phyloP scores from a whole-genome alignment of 169 alveolate genomes.

The Plasmodium relictum region DNA sequence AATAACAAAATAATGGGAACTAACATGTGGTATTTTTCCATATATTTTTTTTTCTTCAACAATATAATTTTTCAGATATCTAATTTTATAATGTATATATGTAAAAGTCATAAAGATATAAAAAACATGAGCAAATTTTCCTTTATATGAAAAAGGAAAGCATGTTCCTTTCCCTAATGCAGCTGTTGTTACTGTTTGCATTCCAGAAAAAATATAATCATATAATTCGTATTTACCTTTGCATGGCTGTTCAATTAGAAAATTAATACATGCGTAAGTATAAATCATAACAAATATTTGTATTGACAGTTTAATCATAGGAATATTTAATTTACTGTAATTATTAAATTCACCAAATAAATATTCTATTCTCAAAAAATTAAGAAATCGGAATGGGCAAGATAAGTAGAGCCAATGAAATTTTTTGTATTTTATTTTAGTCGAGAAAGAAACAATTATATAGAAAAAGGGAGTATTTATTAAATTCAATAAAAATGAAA shows the following conservation, averaged over 20 bases:
- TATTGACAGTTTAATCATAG: constrained; percentile 29
- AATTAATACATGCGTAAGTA: constrained; percentile 69
- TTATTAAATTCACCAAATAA: constrained; percentile 33
- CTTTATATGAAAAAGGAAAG: constrained; percentile 41
- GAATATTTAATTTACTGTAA: constrained; percentile 46
- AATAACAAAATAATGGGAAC: constrained; percentile 64
- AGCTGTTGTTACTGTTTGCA: constrained; percentile 76
- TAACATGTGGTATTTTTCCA: constrained; percentile 63
- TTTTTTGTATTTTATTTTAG: constrained; percentile 5
- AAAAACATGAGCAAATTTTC: constrained; percentile 34
- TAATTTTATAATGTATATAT: constrained; percentile 69
- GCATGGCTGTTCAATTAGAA: constrained; percentile 74
- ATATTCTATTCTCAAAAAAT: constrained; percentile 63
- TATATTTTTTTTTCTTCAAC: constrained; percentile 65
- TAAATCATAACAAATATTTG: constrained; percentile 63
- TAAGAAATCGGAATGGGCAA: constrained; percentile 67
- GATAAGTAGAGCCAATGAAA: constrained; percentile 59
- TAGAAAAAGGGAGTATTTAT: constrained; percentile 72
- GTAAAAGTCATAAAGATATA: constrained; percentile 74
- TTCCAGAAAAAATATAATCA: constrained; percentile 75
- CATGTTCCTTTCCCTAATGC: constrained; percentile 76
- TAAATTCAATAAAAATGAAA: constrained; percentile 56
- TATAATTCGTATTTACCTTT: constrained; percentile 49
- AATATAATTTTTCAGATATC: constrained; percentile 65
- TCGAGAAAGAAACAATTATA: constrained; percentile 26